Percentiles rank a stretch among this genome's conserved stretches.
Conservation (phyloP, 2,329 filamentous ascomycete genomes). For the Allantophomopsis cytisporea region DNA sequence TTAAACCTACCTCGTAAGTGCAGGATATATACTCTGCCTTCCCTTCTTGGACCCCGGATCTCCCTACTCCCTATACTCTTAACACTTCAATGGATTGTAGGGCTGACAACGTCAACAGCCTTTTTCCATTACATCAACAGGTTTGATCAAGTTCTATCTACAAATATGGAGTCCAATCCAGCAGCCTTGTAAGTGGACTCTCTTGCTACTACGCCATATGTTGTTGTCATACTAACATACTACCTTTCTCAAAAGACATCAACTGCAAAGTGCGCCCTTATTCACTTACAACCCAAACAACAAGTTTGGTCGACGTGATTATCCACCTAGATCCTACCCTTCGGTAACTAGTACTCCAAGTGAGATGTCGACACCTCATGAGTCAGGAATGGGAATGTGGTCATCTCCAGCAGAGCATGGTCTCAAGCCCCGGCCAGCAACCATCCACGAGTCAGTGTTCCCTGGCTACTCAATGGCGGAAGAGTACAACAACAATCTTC, state of each 20-base stretch:
- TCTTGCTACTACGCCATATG: constrained; percentile 13
- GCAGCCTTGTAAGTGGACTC: too few relatives aligned
- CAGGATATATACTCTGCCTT: constrained; percentile 22
- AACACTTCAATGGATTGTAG: constrained; percentile 10
- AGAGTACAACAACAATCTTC: constrained; percentile 31
- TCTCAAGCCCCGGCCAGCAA: constrained; percentile 38
- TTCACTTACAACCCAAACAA: constrained; percentile 35
- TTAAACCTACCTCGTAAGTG: constrained; percentile 17
- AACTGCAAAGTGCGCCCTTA: constrained; percentile 30
- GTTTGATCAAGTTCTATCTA: too few relatives aligned
- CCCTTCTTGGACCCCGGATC: constrained; percentile 1
- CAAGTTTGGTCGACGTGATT: constrained; percentile 29
- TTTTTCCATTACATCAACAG: too few relatives aligned
- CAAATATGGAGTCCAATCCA: too few relatives aligned
- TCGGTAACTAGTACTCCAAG: constrained; percentile 35
- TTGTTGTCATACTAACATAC: constrained; percentile 12
- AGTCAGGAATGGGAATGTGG: constrained; percentile 36
- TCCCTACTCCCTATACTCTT: constrained; percentile 14
- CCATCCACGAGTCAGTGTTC: constrained; percentile 44
- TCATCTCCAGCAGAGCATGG: constrained; percentile 36
- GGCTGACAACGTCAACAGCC: constrained; percentile 13
- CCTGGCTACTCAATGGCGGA: constrained; percentile 39
- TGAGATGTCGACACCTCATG: constrained; percentile 32
- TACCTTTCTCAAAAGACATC: constrained; percentile 17
- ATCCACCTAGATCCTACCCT: constrained; percentile 27